Evolutionary conservation across 2,329 filamentous ascomycete genomes (phyloP).

Genomic region (Harringtonia lauricola): DNA sequence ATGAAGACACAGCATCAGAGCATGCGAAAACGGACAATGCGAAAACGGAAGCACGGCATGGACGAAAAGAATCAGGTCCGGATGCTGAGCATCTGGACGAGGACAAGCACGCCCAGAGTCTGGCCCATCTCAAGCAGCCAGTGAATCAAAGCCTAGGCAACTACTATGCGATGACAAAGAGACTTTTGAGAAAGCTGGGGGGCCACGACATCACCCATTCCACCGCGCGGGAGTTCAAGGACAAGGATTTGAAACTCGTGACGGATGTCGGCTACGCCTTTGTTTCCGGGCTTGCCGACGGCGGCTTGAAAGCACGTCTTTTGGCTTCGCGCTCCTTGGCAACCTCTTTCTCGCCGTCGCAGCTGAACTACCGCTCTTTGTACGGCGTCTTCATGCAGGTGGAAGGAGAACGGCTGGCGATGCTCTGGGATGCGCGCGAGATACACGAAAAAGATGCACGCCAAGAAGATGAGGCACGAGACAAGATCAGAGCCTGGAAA

Average conservation of each 20-base stretch:
- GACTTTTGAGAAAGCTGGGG: conserved; percentile 34
- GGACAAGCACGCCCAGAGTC: conserved; percentile 7
- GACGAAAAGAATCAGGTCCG: conserved; percentile 3
- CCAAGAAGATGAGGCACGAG: conserved; percentile 24
- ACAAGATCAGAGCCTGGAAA: conserved; percentile 33
- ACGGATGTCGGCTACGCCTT: conserved; percentile 43
- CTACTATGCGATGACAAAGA: conserved; percentile 39
- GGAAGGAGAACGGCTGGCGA: conserved; percentile 44
- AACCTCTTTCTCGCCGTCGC: conserved; percentile 17
- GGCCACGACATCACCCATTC: conserved; percentile 39
- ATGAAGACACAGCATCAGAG: background rate
- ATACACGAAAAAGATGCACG: conserved; percentile 23
- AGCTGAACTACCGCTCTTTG: conserved; percentile 33
- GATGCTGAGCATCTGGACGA: conserved; percentile 5
- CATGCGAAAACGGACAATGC: background rate
- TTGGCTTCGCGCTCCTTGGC: conserved; percentile 34
- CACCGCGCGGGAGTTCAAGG: conserved; percentile 30
- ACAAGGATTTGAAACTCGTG: conserved; percentile 35
- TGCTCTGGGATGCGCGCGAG: conserved; percentile 30
- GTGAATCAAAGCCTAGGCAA: conserved; percentile 27
- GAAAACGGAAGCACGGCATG: background rate
- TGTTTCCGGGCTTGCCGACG: conserved; percentile 39
- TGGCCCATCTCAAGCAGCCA: conserved; percentile 26
- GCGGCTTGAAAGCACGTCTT: conserved; percentile 32
- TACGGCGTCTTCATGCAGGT: conserved; percentile 40